Evolutionary conservation across 1,284 basidiomycete genomes (phyloP).

Genomic region (Exobasidium rhododendri): DNA sequence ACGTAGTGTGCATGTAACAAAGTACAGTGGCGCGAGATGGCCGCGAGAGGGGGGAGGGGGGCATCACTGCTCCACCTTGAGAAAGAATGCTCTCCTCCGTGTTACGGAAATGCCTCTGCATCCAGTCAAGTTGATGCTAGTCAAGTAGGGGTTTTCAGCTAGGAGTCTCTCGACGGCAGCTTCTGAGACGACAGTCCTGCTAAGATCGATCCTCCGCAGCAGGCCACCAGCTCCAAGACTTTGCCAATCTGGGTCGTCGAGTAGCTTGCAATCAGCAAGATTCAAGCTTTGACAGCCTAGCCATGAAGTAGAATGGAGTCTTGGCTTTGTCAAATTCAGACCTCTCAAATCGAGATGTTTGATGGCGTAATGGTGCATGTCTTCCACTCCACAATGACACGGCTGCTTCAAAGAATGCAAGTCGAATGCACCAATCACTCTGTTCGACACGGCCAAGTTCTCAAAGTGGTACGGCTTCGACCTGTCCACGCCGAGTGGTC

Average conservation of each 20-base stretch:
- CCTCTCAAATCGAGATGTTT: background rate
- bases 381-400: too few species aligned
- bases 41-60: too few species aligned
- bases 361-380: too few species aligned
- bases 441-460: background rate
- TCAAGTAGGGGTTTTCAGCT: background rate
- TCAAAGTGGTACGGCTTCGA: background rate
- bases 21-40: background rate
- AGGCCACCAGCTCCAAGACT: background rate
- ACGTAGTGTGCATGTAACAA: background rate
- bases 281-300: background rate
- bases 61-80: too few species aligned
- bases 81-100: background rate
- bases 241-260: background rate
- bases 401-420: too few species aligned
- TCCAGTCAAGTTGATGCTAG: conserved; percentile 7
- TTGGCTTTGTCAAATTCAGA: background rate
- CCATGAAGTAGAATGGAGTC: background rate
- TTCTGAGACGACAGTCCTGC: background rate
- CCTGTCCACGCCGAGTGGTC: too few species aligned
- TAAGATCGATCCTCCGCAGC: background rate
- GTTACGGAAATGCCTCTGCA: conserved; percentile 5
- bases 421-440: background rate
- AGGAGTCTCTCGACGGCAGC: conserved; percentile 1
- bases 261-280: background rate